Evolutionary conservation across 768 basidiomycete genomes (phyloP), one percentile per base, ranked within the genome.

Genomic region (Phallus indusiatus): DNA sequence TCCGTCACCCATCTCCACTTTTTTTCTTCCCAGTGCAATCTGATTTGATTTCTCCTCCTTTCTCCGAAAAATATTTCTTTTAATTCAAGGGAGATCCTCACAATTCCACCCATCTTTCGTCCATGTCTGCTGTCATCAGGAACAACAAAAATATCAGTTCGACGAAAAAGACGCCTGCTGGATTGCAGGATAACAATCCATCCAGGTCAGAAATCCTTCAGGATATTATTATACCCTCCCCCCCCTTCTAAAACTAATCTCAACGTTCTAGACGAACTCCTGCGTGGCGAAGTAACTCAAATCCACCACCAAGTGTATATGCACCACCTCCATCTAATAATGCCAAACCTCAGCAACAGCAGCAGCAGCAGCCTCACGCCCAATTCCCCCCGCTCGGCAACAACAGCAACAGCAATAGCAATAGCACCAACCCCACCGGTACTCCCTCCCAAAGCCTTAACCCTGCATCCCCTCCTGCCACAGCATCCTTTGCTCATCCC

Each of bases 301-400:
- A 87, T 59, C 76, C 83, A 58, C 86, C 87, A 54, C 83, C 86
- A 17, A 85, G 85, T 1, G 88, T 83, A 71, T 84, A 85, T 61
- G 24, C 57, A n/a, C 55, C 55, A 36, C 47, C 55, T 12, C 47
- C 55, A 22, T 24, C 55, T 9, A 49, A 21, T 14, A 42, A 42
- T 42, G 42, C 79, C 86, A 1, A 72, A 62, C 56, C 66, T 70
- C 61, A 67, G 68, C 61, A 61, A 72, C 47, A 67, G 75, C 56
- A 66, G 69, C 61, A 67, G 68, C 61, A 61, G 72, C 47, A 67
- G 75, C 37, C 78, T 78, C 53, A 74, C 75, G 21, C 75, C 78
- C 48, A 76, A 70, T 57, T 73, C 64, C 56, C 78, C 69, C 65
- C 75, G 68, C 42, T 67, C 58, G 42, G 42, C 9, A 42, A 42